Percentiles rank a stretch among this genome's conserved stretches.
phyloP scores from a whole-genome alignment of 1,284 basidiomycete species.

The Trametes pubescens region DNA sequence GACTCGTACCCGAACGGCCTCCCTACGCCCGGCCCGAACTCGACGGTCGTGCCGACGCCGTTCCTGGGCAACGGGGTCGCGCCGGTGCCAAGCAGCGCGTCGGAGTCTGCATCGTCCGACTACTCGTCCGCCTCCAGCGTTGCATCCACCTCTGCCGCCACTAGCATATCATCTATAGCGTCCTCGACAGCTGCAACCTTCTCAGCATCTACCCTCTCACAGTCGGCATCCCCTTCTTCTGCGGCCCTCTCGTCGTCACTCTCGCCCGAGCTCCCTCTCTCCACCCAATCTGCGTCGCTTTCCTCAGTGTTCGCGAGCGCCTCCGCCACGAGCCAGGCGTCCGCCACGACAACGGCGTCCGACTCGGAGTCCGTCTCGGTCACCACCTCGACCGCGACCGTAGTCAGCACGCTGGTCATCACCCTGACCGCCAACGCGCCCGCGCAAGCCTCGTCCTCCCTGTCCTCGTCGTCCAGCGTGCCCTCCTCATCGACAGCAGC shows the following conservation, averaged over 20 bases:
- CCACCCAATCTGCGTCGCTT: conserved; percentile 13
- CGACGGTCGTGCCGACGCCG: conserved; percentile 34
- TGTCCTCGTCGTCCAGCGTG: not conserved
- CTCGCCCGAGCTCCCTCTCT: conserved; percentile 13
- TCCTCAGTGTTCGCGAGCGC: not conserved
- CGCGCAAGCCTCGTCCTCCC: conserved; percentile 4
- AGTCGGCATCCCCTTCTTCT: conserved; percentile 11
- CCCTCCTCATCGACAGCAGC: not conserved
- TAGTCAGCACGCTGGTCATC: conserved; percentile 35
- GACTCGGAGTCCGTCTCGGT: conserved; percentile 21
- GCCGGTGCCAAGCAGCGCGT: not conserved
- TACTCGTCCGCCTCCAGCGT: not conserved
- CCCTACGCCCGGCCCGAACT: conserved; percentile 28
- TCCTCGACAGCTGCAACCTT: not conserved
- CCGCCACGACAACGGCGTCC: not conserved
- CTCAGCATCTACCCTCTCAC: conserved; percentile 15
- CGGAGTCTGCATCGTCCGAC: not conserved
- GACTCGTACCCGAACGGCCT: conserved; percentile 44
- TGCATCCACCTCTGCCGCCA: not conserved
- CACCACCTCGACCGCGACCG: conserved; percentile 31
- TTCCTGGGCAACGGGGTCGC: conserved; percentile 16
- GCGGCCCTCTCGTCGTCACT: conserved; percentile 2
- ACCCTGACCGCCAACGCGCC: conserved; percentile 29
- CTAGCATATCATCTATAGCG: conserved; percentile 23
- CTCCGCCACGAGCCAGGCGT: not conserved